Evolutionary conservation across 2,329 filamentous ascomycete genomes (phyloP), one percentile per base, ranked within the genome.

Genomic region (Ophiostoma angusticollis): DNA sequence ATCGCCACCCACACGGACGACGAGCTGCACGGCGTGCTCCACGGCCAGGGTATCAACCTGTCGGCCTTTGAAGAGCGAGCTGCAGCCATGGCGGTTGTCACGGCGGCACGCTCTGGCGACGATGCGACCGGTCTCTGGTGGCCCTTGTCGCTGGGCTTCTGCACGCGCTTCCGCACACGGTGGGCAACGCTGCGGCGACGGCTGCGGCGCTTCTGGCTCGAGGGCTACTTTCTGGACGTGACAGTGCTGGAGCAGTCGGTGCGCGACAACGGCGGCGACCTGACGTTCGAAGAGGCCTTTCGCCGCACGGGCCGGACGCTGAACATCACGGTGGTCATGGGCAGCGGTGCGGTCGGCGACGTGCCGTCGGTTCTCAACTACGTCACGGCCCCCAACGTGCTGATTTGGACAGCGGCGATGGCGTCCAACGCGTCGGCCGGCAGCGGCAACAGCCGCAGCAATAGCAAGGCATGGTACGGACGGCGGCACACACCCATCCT

Each of bases 281-380:
- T 93, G 45, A 95, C 87, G 0, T 96, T 96, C 52, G 84, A 93
- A 57, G 89, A 95, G 60, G 89, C 89, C 0, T 94, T 87, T 53
- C 73, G 78, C 37, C 75, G 77, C 45, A 94, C 85, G 28, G 91
- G 91, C 54, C 70, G 85, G 36, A 78, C 93, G 4, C 64, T 96
- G 49, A 95, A 95, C 55, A 95, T 96, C 47, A 94, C 86, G 0
- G 79, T 95, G 17, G 82, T 83, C 0, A 84, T 81, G 2, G 77
- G 76, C 17, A 76, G 74, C 6, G 74, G n/a, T n/a, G n/a, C n/a
- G n/a, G n/a, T 78, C 45, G 78, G 28, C 39, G 84, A 84, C 24
- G 76, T 89, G 1, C 87, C 87, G 2, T 86, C 81, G 33, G 62
- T 95, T 23, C 70, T 96, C 24, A 96, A 95, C 58, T 91, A 95